Evolutionary conservation across 257 asterid species (phyloP), one percentile per base, ranked within the genome.

Genomic region (Misopates orontium): DNA sequence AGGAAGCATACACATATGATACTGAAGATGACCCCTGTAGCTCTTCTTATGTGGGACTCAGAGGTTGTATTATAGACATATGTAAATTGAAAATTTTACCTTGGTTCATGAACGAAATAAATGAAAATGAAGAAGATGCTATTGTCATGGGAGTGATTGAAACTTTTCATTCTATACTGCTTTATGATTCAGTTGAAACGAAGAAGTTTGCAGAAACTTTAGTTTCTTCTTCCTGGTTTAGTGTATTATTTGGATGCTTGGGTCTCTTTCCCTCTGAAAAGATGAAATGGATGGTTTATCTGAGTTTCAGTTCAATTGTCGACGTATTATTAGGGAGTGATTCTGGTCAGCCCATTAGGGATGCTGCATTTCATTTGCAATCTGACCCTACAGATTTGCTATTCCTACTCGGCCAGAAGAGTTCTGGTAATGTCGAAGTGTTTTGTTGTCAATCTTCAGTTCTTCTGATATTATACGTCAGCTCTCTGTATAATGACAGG

Each of bases 401-500:
- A 22, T 93, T 87, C 79, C 95, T 90, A 57, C 89, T 93, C 56
- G 95, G 96, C 63, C 96, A 90, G 82, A 87, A 78, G 75, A 84
- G 87, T 74, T 82, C 83, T 61, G 78, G 66, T 77, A 76, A 86
- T 77, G 73, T 61, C 9, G 89, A 86, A 71, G 64, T 93, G 82
- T 39, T 70, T 69, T 71, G 77, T 77, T 78, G 87, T 66, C 99
- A 93, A 78, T 76, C 77, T 68, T 95, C 95, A 60, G 86, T 93
- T 72, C 85, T 93, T 52, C 75, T 84, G 67, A 23, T 93, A 62
- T 79, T 93, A 42, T 81, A 90, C 61, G 20, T 85, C 50, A 83
- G 97, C 82, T 86, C 99, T 49, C 82, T 90, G 62, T 79, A 82
- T 70, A 81, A 87, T 60, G 96, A 93, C 73, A 80, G 99, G 99